A percentile compares a stretch with the other conserved stretches of the same genome.
Conservation (phyloP, 1,284 basidiomycete genomes). For the Trametes sp. region DNA sequence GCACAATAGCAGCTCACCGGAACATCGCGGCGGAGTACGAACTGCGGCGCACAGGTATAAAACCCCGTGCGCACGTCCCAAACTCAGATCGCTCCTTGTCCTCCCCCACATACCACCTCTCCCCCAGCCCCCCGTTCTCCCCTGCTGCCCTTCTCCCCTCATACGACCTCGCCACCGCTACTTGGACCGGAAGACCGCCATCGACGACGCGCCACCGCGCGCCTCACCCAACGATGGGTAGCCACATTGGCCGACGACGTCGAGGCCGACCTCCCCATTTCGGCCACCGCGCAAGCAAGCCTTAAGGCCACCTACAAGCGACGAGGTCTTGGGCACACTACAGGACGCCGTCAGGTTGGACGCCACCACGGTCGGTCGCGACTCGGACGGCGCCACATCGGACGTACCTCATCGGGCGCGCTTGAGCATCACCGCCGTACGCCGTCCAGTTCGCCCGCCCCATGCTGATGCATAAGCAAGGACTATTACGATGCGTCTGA, state of each 20-base stretch:
- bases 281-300: not conserved
- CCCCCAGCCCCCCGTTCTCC: not conserved
- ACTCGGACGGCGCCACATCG: no score
- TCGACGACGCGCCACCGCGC: not conserved
- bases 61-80: not conserved
- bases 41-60: constrained; percentile 11
- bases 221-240: not conserved
- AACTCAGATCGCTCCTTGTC: constrained; percentile 11
- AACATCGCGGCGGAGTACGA: constrained; percentile 19
- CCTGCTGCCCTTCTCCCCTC: no score
- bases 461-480: no score
- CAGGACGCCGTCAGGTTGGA: no score
- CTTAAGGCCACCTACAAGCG: no score
- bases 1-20: constrained; percentile 14
- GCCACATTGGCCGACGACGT: not conserved
- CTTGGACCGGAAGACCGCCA: not conserved
- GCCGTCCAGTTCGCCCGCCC: no score
- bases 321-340: no score
- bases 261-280: not conserved
- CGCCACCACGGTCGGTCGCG: no score
- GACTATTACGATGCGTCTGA: no score
- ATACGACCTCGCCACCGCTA: not conserved
- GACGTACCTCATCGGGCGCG: no score
- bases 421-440: no score
- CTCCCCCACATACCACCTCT: not conserved